Evolutionary conservation across 345 rosid species (phyloP).

Genomic region (Populus tremula): DNA sequence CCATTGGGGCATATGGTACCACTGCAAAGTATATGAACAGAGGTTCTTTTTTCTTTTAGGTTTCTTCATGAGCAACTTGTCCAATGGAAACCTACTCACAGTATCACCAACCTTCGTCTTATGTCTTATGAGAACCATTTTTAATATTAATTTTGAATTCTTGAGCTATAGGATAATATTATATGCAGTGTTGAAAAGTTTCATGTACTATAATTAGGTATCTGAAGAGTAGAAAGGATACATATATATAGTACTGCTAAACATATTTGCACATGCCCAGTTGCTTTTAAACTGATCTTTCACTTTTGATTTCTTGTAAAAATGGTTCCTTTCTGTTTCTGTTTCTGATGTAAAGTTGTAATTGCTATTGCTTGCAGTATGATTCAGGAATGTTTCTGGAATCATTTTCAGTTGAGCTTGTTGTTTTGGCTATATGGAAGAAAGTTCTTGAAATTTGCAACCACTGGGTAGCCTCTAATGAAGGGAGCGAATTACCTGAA

Average conservation of each 20-base stretch:
- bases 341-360: not conserved
- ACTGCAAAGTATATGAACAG: not conserved
- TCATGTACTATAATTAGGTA: not conserved
- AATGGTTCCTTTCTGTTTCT: not conserved
- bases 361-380: conserved; percentile 40
- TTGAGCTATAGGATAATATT: not conserved
- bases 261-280: not conserved
- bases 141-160: not conserved
- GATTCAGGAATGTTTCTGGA: conserved; percentile 53
- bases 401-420: conserved; percentile 65
- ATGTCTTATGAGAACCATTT: not conserved
- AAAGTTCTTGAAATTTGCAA: conserved; percentile 52
- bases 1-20: not conserved
- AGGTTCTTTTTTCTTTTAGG: not conserved
- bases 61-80: not conserved
- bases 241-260: not conserved
- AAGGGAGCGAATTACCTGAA: conserved; percentile 28
- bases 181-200: not conserved
- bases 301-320: not conserved
- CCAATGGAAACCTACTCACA: too few relatives aligned
- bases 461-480: conserved; percentile 47
- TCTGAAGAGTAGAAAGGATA: not conserved
- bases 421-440: conserved; percentile 70
- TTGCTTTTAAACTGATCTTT: not conserved
- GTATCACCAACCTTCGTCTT: not conserved